phyloP scores from a whole-genome alignment of 768 basidiomycete species.

The Crepidotus variabilis region DNA sequence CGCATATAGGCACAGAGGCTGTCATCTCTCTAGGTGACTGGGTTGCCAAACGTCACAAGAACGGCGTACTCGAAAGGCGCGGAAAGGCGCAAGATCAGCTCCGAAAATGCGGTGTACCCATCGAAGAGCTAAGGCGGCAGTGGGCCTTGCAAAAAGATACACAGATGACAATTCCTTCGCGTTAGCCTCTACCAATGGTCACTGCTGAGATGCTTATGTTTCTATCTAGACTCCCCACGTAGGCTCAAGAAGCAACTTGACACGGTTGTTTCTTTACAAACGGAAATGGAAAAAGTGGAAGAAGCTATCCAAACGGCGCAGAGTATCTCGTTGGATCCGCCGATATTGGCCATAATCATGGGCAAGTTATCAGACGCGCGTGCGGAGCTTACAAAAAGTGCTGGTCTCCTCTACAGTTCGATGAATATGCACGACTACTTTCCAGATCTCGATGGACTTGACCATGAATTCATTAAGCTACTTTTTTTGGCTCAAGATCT shows the following conservation, averaged over 20 bases:
- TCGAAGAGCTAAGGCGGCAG: conserved; percentile 20
- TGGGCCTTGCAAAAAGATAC: conserved; percentile 29
- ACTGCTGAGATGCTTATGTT: neutral
- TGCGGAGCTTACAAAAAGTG: conserved; percentile 15
- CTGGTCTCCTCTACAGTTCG: conserved; percentile 25
- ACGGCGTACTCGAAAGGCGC: conserved; percentile 9
- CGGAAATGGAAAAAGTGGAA: conserved; percentile 1
- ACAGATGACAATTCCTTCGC: conserved; percentile 23
- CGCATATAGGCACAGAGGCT: conserved; percentile 20
- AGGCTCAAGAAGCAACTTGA: conserved; percentile 28
- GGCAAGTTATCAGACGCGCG: conserved; percentile 15
- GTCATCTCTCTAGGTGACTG: conserved; percentile 28
- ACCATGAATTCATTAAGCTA: conserved; percentile 24
- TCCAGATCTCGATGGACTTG: conserved; percentile 25
- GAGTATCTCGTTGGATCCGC: neutral
- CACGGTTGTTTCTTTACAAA: conserved; percentile 23
- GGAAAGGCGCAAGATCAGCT: conserved; percentile 14
- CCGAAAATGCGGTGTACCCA: conserved; percentile 10
- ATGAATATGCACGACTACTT: conserved; percentile 27
- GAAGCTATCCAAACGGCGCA: neutral
- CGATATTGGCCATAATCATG: neutral
- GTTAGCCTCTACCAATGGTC: conserved; percentile 18
- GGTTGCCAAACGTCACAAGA: conserved; percentile 18
- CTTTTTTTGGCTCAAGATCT: conserved; percentile 32
- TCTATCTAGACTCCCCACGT: conserved; percentile 19